Base-by-base conservation (phyloP, 2,329 filamentous ascomycete genomes). In the Ophiobolus disseminans region DNA sequence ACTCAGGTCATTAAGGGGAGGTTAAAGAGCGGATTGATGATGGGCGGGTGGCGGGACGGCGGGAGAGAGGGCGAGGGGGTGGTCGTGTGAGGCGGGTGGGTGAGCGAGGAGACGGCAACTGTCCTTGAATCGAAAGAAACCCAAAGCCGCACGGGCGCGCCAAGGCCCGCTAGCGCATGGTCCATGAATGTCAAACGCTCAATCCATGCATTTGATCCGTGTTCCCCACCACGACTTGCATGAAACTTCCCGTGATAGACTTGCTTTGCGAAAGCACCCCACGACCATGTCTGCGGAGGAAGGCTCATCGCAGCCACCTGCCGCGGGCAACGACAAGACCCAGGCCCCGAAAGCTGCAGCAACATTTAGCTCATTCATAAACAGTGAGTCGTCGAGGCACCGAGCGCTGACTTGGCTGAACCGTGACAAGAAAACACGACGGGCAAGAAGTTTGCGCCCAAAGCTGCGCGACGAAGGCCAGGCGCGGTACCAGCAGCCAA, bases 381-480 rank as follows among this genome's bases (percentile, higher is more conserved):
- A 69, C 47, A 70, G 63, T 66, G 46, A 51, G 62, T 61, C 32
- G 45, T 31, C 32, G 35, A 40, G 22, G 21, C 35, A 19, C 16
- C 30, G 31, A 34, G 50, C 54, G 46, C 48, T 37, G 48, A 47
- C 51, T 45, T 16, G 38, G 47, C 61, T 63, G 48, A 64, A 36
- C 8, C 43, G 17, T 48, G 22, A 20, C 2, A 37, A 67, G 64
- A 71, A 70, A 73, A 75, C 53, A 73, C 74, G 47, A 73, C 75
- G 14, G 75, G 74, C 63, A 79, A 76, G 59, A 78, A 76, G 60
- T 75, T 78, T 49, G 76, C 75, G 4, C 78, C 79, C 30, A 80
- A 80, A 57, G 75, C 72, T 38, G 69, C 73, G 22, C 70, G 71
- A 31, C 74, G 78, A 40, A 70, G 77, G 22, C 74, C 77, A 40